A percentile compares a stretch with the other conserved stretches of the same genome.
These are phyloP conservation scores for Xylaria castorea DNA, from an alignment of 495 filamentous ascomycete genomes.

Conservation along the genomic window DNA sequence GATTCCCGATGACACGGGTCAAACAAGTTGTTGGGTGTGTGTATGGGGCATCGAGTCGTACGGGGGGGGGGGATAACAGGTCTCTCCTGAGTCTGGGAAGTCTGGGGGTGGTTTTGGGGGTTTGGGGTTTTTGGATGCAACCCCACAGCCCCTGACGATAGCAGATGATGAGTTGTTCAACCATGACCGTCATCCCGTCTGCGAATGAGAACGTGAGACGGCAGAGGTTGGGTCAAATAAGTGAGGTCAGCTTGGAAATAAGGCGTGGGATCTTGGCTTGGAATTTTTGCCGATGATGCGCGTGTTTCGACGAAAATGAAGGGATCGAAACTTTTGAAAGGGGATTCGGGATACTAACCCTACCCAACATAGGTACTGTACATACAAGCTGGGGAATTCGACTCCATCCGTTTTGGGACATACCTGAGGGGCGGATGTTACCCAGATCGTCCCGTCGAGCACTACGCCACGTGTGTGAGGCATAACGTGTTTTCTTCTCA, in stretches of 20 bases:
- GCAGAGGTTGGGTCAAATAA: not conserved
- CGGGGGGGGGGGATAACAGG: not conserved
- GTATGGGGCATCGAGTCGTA: not conserved
- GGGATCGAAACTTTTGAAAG: constrained; percentile 9
- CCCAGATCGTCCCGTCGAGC: constrained; percentile 22
- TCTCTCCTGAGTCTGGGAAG: constrained; percentile 5
- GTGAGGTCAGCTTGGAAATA: constrained; percentile 23
- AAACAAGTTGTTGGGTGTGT: constrained; percentile 21
- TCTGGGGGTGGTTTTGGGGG: constrained; percentile 12
- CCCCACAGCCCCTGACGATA: constrained; percentile 26
- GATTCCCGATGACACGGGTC: constrained; percentile 31
- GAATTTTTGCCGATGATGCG: not conserved
- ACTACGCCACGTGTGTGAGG: constrained; percentile 27
- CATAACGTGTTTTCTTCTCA: constrained; percentile 6
- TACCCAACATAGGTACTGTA: not conserved
- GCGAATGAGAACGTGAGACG: constrained; percentile 12
- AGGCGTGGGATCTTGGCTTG: not conserved
- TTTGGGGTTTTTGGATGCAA: constrained; percentile 17
- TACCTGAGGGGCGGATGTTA: constrained; percentile 20
- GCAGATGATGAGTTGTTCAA: constrained; percentile 29
- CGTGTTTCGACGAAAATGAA: constrained; percentile 6
- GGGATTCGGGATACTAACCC: not conserved
- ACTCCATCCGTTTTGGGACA: constrained; percentile 21
- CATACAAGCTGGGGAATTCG: not conserved
- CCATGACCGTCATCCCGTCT: constrained; percentile 5